Conservation (phyloP, 116 monocot genomes). For the Posidonia oceanica region DNA sequence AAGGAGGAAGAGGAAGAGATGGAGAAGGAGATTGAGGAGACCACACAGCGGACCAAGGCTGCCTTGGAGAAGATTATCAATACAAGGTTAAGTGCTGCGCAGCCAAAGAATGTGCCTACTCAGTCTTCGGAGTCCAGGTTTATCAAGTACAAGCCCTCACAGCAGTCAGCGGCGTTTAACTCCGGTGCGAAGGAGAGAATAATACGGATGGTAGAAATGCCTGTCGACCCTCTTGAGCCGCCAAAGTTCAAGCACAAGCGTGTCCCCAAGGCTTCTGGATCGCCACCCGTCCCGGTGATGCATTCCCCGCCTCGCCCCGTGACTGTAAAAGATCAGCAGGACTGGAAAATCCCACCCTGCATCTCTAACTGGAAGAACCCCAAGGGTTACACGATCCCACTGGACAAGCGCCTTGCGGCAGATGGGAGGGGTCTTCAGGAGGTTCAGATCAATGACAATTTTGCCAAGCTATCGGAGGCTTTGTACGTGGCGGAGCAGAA, state of each 20-base stretch:
- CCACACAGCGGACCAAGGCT: conserved; percentile 64
- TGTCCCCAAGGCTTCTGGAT: conserved; percentile 81
- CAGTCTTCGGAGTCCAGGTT: conserved; percentile 74
- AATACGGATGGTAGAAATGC: conserved; percentile 91
- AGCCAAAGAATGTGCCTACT: conserved; percentile 92
- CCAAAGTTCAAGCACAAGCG: conserved; percentile 99
- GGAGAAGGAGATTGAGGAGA: conserved; percentile 6
- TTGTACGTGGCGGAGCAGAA: conserved; percentile 98
- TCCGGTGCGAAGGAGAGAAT: conserved; percentile 96
- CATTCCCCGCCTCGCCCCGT: conserved; percentile 96
- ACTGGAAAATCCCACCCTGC: conserved; percentile 99
- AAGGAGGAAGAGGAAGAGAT: conserved; percentile 4
- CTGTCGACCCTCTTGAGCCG: conserved; percentile 85
- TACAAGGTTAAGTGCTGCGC: conserved; percentile 80
- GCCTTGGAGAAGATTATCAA: conserved; percentile 96
- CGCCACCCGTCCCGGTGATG: conserved; percentile 89
- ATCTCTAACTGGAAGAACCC: conserved; percentile 99
- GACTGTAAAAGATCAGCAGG: conserved; percentile 96
- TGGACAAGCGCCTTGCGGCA: conserved; percentile 94
- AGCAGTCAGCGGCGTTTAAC: conserved; percentile 87
- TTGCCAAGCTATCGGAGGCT: conserved; percentile 87
- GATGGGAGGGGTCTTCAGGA: conserved; percentile 98
- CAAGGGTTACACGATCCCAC: conserved; percentile 94
- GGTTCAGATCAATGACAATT: conserved; percentile 98
- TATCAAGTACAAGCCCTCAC: conserved; percentile 96